phyloP scores from a whole-genome alignment of 148 eudicot genomes.

The Fagopyrum tataricum region DNA sequence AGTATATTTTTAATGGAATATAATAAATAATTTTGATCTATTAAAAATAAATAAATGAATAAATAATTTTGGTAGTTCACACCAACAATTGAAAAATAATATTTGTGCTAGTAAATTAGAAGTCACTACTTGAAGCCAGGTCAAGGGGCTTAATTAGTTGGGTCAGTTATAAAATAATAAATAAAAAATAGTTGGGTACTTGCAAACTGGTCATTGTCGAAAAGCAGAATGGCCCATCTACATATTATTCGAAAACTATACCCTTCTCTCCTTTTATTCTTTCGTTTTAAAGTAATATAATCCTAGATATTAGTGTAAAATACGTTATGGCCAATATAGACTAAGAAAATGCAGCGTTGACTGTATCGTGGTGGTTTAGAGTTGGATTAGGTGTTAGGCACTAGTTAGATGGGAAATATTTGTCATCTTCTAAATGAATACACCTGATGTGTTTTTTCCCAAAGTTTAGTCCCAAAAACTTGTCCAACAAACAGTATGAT shows the following conservation, averaged over 20 bases:
- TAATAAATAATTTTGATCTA: no score
- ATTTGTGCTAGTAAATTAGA: neutral
- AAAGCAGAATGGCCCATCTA: neutral
- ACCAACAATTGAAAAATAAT: neutral
- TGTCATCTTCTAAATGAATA: conserved; percentile 8
- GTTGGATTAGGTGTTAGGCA: conserved; percentile 12
- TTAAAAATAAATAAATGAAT: no score
- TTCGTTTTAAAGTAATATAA: no score
- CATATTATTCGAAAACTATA: neutral
- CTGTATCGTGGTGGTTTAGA: neutral
- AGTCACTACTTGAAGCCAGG: neutral
- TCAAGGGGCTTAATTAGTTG: neutral
- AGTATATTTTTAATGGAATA: neutral
- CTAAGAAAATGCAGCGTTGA: neutral
- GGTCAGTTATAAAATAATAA: neutral
- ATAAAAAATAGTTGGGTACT: neutral
- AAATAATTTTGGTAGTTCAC: neutral
- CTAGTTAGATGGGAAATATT: neutral
- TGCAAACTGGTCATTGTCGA: neutral
- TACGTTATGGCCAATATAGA: neutral
- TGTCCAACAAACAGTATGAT: no score
- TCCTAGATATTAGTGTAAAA: neutral
- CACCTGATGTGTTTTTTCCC: neutral
- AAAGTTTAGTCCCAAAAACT: no score
- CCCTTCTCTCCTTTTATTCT: no score